Conservation (phyloP, 192 early-diverging fungal genomes). For the Gamsiella multidivaricata region DNA sequence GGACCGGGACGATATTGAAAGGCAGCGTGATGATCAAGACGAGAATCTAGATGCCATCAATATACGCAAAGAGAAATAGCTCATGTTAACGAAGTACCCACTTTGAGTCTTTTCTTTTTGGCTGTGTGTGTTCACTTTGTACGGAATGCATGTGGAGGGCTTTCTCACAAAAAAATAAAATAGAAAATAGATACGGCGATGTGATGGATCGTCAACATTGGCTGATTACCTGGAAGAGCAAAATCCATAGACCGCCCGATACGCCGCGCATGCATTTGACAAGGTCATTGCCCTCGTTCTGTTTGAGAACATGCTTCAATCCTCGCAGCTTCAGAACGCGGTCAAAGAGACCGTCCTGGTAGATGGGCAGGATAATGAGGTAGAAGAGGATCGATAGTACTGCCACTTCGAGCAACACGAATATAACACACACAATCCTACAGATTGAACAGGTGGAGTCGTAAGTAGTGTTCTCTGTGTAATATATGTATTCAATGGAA, state of each 20-base stretch:
- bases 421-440: constrained; percentile 64
- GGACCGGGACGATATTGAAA: constrained; percentile 32
- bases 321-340: constrained; percentile 60
- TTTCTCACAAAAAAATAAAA: no score
- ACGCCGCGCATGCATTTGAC: constrained; percentile 61
- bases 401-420: constrained; percentile 67
- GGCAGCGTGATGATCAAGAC: constrained; percentile 42
- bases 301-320: constrained; percentile 56
- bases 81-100: no score
- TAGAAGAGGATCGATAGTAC: constrained; percentile 66
- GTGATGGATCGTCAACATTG: background rate
- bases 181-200: no score
- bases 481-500: background rate
- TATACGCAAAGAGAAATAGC: background rate
- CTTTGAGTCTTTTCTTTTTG: no score
- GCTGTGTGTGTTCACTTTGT: constrained; percentile 7
- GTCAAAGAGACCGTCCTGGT: constrained; percentile 70
- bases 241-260: constrained; percentile 41
- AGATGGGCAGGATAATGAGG: constrained; percentile 66
- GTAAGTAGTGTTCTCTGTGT: background rate
- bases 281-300: constrained; percentile 53
- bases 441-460: background rate
- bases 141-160: no score
- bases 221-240: constrained; percentile 50
- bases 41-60: constrained; percentile 8